Evolutionary conservation across 208 protist species (phyloP), one percentile per base, ranked within the genome.

Genomic region (Angomonas desouzai): DNA sequence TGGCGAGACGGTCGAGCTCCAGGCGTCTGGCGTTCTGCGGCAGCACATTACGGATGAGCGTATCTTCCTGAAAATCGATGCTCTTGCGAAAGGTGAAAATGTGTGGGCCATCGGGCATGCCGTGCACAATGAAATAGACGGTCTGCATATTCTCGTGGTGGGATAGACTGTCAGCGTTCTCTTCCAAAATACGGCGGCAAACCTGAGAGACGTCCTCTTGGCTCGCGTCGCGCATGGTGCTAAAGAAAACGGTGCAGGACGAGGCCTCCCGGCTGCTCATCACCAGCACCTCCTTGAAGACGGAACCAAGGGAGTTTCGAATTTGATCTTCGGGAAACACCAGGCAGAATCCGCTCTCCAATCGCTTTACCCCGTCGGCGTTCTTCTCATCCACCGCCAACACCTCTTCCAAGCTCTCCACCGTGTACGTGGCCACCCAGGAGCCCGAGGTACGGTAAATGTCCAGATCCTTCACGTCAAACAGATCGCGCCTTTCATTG

Each of bases 1-100:
- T 98, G 3, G 60, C 61, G 13, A 99, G 72, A 38, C 91, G 87
- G 49, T 87, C 77, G 9, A 99, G 79, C 72, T 98, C 97, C 11
- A 99, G 83, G 51, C 97, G 85, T 57, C 97, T 94, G 0, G 97
- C 96, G 45, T 97, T 87, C 30, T 97, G 89, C 1, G 97, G 96
- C 61, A 97, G 87, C 47, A 98, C 86, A 76, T 99, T 93, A 62
- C 98, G 87, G 48, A 97, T 89, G 47, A 98, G 81, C 51, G 74
- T 69, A 61, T 98, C 97, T 71, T 98, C 94, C 4, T 62, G 48
- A 72, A 92, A 97, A 62, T 81, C 75, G 55, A 88, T 58, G 36
- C 63, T 47, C 43, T 75, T 66, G 23, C 87, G 74, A 74, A 97
- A 98, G 6, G 96, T 97, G 74, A 97, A 98, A 64, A 88, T 95